Evolutionary conservation across 192 early-diverging fungal genomes (phyloP).

Genomic region (Coemansia sp.): DNA sequence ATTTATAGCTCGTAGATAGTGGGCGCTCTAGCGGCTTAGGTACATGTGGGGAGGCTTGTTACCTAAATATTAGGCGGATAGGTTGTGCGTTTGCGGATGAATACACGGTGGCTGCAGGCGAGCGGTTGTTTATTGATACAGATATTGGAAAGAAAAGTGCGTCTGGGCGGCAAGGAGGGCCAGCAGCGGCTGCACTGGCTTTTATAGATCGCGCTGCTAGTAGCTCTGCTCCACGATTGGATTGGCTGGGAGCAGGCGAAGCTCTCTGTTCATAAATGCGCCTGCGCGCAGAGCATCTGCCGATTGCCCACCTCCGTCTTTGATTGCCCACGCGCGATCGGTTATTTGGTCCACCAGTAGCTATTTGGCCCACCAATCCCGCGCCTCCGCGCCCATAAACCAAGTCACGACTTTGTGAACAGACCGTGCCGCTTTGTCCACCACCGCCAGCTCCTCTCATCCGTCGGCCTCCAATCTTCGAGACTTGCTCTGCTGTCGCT

Average conservation of each 20-base stretch:
- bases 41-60: neutral
- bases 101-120: constrained; percentile 9
- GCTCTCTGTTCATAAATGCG: constrained; percentile 4
- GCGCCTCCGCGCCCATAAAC: neutral
- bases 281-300: neutral
- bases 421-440: constrained; percentile 6
- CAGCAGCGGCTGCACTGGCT: neutral
- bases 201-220: constrained; percentile 2
- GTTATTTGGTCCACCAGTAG: neutral
- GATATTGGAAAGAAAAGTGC: neutral
- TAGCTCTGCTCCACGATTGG: neutral
- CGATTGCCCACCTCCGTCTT: constrained; percentile 8
- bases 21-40: neutral
- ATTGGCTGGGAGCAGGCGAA: neutral
- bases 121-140: constrained; percentile 12
- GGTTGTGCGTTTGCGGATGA: neutral
- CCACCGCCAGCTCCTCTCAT: neutral
- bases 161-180: neutral
- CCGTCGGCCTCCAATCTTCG: neutral
- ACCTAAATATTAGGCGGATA: neutral
- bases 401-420: constrained; percentile 3
- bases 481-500: neutral
- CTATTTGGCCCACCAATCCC: neutral
- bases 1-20: neutral
- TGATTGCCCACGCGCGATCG: constrained; percentile 8